Evolutionary conservation across 345 rosid genomes (phyloP).

Genomic region (Angophora floribunda): DNA sequence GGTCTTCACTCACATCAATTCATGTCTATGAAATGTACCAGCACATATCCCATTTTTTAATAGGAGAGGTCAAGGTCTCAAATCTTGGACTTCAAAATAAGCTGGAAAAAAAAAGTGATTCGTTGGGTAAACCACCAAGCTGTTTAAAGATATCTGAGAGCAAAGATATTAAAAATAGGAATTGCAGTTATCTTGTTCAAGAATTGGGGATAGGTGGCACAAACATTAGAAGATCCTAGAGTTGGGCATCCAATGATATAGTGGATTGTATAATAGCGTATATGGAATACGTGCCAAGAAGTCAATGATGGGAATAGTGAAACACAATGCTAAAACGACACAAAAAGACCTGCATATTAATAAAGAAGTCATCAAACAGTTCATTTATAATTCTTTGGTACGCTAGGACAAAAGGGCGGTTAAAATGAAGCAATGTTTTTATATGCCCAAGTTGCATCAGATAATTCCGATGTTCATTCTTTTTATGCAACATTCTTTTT

Average conservation of each 20-base stretch:
- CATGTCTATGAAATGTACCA: neutral
- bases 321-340: neutral
- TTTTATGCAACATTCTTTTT: neutral
- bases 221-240: neutral
- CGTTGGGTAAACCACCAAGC: neutral
- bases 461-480: neutral
- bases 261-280: neutral
- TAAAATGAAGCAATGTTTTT: neutral
- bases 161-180: neutral
- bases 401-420: neutral
- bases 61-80: neutral
- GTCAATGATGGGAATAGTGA: neutral
- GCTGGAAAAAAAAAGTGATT: neutral
- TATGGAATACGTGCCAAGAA: neutral
- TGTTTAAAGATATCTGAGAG: neutral
- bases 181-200: neutral
- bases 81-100: neutral
- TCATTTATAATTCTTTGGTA: neutral
- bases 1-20: neutral
- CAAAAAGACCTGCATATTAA: neutral
- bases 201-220: neutral
- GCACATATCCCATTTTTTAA: neutral
- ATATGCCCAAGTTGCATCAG: neutral
- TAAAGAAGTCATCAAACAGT: neutral
- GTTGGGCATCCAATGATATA: neutral